A percentile compares a stretch with the other conserved stretches of the same genome.
Evolutionary conservation across 441 rosid genomes (phyloP).

Genomic region (Mallotus japonicus): DNA sequence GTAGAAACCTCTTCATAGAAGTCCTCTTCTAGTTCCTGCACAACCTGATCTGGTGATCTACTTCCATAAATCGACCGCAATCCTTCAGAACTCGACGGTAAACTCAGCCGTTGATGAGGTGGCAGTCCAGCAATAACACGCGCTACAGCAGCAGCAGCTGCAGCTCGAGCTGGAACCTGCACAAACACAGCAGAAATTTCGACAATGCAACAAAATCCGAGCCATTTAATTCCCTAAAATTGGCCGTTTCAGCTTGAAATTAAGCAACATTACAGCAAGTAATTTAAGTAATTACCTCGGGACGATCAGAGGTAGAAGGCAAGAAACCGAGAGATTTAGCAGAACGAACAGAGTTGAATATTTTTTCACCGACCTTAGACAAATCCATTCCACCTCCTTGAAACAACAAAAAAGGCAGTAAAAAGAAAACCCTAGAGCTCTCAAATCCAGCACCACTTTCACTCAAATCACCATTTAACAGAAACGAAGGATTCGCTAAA

Average conservation of each 20-base stretch:
- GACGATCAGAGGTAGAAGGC: slow-evolving; percentile 81
- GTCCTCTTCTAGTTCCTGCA: slow-evolving; percentile 70
- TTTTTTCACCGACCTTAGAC: slow-evolving; percentile 84
- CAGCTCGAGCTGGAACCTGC: slow-evolving; percentile 94
- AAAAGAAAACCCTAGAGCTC: slow-evolving; percentile 74
- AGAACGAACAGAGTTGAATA: slow-evolving; percentile 87
- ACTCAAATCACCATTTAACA: slow-evolving; percentile 70
- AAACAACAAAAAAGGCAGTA: slow-evolving; percentile 63
- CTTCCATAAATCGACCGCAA: slow-evolving; percentile 76
- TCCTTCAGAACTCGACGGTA: slow-evolving; percentile 73
- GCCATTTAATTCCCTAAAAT: too few species aligned
- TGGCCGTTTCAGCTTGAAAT: too few species aligned
- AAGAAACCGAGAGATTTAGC: slow-evolving; percentile 82
- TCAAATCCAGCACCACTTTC: slow-evolving; percentile 57
- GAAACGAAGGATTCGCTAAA: slow-evolving; percentile 65
- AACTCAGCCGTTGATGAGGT: slow-evolving; percentile 64
- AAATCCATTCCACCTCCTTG: slow-evolving; percentile 92
- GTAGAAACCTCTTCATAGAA: slow-evolving; percentile 76
- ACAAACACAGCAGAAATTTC: not conserved
- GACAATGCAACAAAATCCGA: not conserved
- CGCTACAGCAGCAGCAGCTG: slow-evolving; percentile 94
- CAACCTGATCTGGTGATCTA: slow-evolving; percentile 51
- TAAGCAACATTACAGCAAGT: too few species aligned
- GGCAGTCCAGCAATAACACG: slow-evolving; percentile 80
- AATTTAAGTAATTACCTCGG: slow-evolving; percentile 49